Percentiles rank a stretch among this genome's conserved stretches.
Evolutionary conservation across 441 rosid genomes (phyloP).

Genomic region (Erodium texanum): DNA sequence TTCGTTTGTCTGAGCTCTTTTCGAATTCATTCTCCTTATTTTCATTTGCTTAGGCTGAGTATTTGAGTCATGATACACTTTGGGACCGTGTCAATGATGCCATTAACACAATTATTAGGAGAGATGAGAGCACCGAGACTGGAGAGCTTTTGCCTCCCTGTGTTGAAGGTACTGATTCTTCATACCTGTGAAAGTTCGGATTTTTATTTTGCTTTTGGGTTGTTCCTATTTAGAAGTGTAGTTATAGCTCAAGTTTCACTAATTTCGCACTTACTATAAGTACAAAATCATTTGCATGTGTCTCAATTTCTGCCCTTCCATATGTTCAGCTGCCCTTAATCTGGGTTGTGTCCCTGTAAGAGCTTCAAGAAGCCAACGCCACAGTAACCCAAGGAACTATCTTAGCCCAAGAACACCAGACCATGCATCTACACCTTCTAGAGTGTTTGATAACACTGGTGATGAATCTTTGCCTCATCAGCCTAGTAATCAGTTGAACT

Average conservation of each 20-base stretch:
- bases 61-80: constrained; percentile 55
- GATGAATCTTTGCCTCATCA: constrained; percentile 23
- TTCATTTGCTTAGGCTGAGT: constrained; percentile 58
- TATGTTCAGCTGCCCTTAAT: constrained; percentile 75
- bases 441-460: constrained; percentile 24
- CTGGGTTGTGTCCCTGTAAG: constrained; percentile 83
- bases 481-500: constrained; percentile 26
- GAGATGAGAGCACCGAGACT: constrained; percentile 76
- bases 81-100: constrained; percentile 94
- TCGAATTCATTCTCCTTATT: constrained; percentile 5
- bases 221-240: constrained; percentile 14
- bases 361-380: constrained; percentile 96
- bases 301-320: not conserved
- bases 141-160: constrained; percentile 92
- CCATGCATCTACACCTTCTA: constrained; percentile 31
- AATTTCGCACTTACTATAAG: not conserved
- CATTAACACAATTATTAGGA: constrained; percentile 69
- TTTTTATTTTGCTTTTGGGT: constrained; percentile 11
- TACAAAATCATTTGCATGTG: not conserved
- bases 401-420: constrained; percentile 59
- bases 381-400: constrained; percentile 67
- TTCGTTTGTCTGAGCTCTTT: constrained; percentile 8
- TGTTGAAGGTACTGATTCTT: constrained; percentile 64
- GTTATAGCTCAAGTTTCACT: constrained; percentile 5
- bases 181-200: constrained; percentile 15